Percentiles rank a stretch among this genome's conserved stretches.
phyloP scores from a whole-genome alignment of 1,139 yeast species.

The Pichia sp. region DNA sequence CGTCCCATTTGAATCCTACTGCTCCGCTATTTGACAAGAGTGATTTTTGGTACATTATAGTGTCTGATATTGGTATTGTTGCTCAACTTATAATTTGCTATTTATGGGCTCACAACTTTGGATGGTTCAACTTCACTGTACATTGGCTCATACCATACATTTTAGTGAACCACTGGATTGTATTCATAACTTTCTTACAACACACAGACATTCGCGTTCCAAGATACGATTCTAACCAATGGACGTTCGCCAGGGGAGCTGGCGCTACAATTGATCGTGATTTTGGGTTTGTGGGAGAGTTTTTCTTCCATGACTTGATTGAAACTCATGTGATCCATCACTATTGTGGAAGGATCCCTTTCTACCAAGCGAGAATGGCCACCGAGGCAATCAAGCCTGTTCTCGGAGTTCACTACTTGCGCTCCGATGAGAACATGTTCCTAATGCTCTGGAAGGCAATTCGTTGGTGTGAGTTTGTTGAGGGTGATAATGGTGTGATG shows the following conservation, averaged over 20 bases:
- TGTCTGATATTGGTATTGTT: constrained; percentile 67
- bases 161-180: constrained; percentile 87
- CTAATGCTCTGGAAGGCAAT: constrained; percentile 60
- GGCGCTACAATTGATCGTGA: constrained; percentile 83
- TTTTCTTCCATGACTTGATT: constrained; percentile 80
- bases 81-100: constrained; percentile 48
- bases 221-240: constrained; percentile 64
- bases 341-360: constrained; percentile 77
- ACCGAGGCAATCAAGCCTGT: constrained; percentile 71
- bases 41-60: constrained; percentile 62
- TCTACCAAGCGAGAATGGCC: constrained; percentile 79
- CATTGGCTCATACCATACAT: constrained; percentile 75
- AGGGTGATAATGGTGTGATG: constrained; percentile 68
- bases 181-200: constrained; percentile 76
- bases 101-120: constrained; percentile 57
- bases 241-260: constrained; percentile 89
- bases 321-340: constrained; percentile 89
- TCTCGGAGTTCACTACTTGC: constrained; percentile 72
- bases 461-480: constrained; percentile 76
- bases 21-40: constrained; percentile 67
- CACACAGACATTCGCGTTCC: constrained; percentile 80
- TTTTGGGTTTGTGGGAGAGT: constrained; percentile 74
- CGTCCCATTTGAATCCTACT: constrained; percentile 61
- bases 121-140: constrained; percentile 55
- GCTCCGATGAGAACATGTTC: constrained; percentile 68